Evolutionary conservation across 139 green algal species (phyloP).

Genomic region (Chlorella sp.): DNA sequence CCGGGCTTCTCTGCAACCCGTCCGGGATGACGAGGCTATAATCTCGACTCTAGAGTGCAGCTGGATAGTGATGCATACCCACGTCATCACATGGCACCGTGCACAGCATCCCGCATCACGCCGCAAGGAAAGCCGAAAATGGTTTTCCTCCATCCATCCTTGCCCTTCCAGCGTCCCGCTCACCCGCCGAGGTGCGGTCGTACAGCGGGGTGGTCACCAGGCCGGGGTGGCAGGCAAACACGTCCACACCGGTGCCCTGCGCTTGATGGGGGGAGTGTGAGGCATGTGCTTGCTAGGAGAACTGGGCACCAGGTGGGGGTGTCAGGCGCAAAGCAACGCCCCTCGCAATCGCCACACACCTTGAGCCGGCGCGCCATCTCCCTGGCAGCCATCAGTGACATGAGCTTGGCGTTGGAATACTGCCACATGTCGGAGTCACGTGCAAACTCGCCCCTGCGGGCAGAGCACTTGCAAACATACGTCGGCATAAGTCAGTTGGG

Average conservation of each 20-base stretch:
- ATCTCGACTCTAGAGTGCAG: too few relatives aligned
- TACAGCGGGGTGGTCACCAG: slow-evolving; percentile 2
- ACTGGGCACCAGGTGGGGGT: too few relatives aligned
- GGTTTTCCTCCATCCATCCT: too few relatives aligned
- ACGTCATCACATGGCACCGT: too few relatives aligned
- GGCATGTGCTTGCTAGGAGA: too few relatives aligned
- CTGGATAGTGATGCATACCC: too few relatives aligned
- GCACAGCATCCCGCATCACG: too few relatives aligned
- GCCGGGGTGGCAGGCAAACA: slow-evolving; percentile 14
- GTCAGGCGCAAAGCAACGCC: too few relatives aligned
- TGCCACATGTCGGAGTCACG: slow-evolving; percentile 41
- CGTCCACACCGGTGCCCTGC: slow-evolving; percentile 19
- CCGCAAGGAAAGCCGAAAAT: too few relatives aligned
- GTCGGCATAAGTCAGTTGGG: not conserved
- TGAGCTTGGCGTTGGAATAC: slow-evolving; percentile 43
- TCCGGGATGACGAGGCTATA: too few relatives aligned
- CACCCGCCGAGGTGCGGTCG: not conserved
- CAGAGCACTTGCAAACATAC: not conserved
- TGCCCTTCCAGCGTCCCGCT: not conserved
- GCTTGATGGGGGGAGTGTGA: too few relatives aligned
- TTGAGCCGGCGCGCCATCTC: slow-evolving; percentile 48
- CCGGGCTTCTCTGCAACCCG: slow-evolving; percentile 1
- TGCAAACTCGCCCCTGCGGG: slow-evolving; percentile 32
- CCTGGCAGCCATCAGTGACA: slow-evolving; percentile 35
- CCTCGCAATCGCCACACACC: not conserved